Percentiles rank a stretch among this genome's conserved stretches.
These are phyloP conservation scores for Arabidopsis hybrid DNA, from an alignment of 441 rosid species.

Conservation along the genomic window DNA sequence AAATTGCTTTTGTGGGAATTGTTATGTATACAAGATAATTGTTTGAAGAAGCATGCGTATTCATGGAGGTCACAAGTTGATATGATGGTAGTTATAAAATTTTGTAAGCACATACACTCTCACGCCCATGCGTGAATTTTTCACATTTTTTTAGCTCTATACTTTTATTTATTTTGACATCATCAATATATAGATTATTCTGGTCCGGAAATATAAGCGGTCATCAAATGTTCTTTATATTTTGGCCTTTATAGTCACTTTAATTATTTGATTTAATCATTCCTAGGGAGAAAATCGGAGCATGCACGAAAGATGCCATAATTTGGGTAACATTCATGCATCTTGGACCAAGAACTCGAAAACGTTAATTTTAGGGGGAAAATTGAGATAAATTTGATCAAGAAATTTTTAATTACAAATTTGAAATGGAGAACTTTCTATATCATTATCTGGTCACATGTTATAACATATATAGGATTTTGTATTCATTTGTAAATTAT, in stretches of 20 bases:
- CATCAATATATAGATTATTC: not conserved
- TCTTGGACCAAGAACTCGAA: constrained; percentile 13
- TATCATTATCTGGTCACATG: not conserved
- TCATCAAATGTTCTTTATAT: constrained; percentile 36
- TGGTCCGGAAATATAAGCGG: constrained; percentile 23
- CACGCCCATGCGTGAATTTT: constrained; percentile 19
- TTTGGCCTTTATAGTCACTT: constrained; percentile 17
- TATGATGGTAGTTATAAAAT: no score
- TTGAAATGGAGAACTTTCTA: not conserved
- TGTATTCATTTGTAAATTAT: not conserved
- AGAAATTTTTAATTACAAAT: not conserved
- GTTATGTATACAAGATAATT: not conserved
- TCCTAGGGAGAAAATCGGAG: constrained; percentile 25
- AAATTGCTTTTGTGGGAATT: not conserved
- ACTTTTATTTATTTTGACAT: not conserved
- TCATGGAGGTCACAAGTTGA: constrained; percentile 33
- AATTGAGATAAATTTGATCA: not conserved
- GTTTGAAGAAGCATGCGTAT: constrained; percentile 54
- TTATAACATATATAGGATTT: not conserved
- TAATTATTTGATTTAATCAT: constrained; percentile 9
- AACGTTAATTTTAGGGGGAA: constrained; percentile 4
- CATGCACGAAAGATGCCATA: constrained; percentile 17
- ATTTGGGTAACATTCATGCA: constrained; percentile 18
- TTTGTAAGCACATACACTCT: not conserved
- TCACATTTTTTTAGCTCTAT: not conserved